Evolutionary conservation across 352 stramenopile species (phyloP), one percentile per base, ranked within the genome.

Genomic region (Globisporangium splendens): DNA sequence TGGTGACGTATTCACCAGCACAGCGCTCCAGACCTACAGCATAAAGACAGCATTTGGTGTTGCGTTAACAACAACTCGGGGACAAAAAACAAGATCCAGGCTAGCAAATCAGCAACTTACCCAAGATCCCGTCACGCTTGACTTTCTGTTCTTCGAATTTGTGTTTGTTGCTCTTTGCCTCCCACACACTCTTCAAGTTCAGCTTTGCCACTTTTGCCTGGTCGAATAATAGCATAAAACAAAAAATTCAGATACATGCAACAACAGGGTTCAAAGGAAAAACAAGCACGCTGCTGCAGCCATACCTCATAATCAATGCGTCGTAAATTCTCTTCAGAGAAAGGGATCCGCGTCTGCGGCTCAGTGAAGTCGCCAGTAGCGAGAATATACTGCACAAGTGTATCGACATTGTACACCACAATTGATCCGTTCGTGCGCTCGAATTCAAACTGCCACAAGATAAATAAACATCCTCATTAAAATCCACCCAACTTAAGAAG

Each of bases 341-440:
- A 96, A 24, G 83, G 78, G 61, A 96, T 88, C 14, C 85, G 79
- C 21, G 88, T 96, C 63, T 96, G 73, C 20, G 88, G 88, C 69
- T 96, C 88, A 1, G 81, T 88, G 56, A 96, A 96, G 65, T 95
- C 80, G 21, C 88, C 88, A n/a, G 86, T 95, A 4, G 78, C 77
- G 3, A 96, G 69, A 51, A 96, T 91, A 59, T 96, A 96, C 54
- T 94, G 83, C 11, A 96, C 80, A 18, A 96, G 75, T 35, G 77
- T 79, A 28, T 95, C 86, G 31, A 96, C 77, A 55, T 94, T 91
- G 76, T 95, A 96, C 48, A 86, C 63, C 17, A 95, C 85, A 42
- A 91, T 69, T 8, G 83, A 89, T 7, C 86, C 86, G 53, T 96
- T 96, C 38, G 74, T 79, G 21, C 88, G 77, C 28, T 80, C 80